Percentiles rank a stretch among this genome's conserved stretches.
Evolutionary conservation across 164 flowering plant species (phyloP).

Genomic region (Macadamia integrifolia): DNA sequence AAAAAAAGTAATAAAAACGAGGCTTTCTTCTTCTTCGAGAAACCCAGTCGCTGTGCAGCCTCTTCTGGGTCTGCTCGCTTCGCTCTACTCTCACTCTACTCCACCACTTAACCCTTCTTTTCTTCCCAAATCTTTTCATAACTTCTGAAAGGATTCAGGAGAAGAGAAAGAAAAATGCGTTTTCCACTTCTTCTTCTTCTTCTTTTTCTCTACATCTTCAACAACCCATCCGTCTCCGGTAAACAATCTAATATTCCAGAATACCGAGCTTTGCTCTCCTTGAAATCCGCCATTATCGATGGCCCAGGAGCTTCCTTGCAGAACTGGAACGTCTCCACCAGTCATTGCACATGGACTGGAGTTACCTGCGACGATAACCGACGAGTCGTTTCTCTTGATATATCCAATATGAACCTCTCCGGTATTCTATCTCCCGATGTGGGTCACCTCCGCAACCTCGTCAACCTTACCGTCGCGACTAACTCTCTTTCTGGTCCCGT

Average conservation of each 20-base stretch:
- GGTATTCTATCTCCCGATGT: slow-evolving; percentile 58
- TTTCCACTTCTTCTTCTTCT: slow-evolving; percentile 18
- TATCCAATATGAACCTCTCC: slow-evolving; percentile 55
- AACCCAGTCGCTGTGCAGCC: too few relatives aligned
- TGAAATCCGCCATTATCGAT: slow-evolving; percentile 55
- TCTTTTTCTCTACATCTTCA: slow-evolving; percentile 17
- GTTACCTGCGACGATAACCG: slow-evolving; percentile 56
- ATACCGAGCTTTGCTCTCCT: slow-evolving; percentile 48
- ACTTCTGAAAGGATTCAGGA: too few relatives aligned
- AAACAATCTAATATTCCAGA: slow-evolving; percentile 36
- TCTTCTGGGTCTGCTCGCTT: too few relatives aligned
- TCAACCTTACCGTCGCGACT: slow-evolving; percentile 46
- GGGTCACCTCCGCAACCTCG: slow-evolving; percentile 40
- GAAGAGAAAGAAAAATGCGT: slow-evolving; percentile 14
- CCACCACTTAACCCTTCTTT: slow-evolving; percentile 13
- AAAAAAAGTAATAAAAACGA: not conserved
- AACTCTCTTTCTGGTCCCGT: slow-evolving; percentile 62
- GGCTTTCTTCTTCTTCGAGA: not conserved
- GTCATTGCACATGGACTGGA: slow-evolving; percentile 63
- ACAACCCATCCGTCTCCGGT: slow-evolving; percentile 17
- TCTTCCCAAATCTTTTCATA: slow-evolving; percentile 1
- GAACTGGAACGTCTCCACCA: slow-evolving; percentile 51
- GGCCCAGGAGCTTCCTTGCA: slow-evolving; percentile 47
- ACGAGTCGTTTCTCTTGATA: slow-evolving; percentile 56
- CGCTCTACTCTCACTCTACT: slow-evolving; percentile 10